A percentile compares a stretch with the other conserved stretches of the same genome.
Evolutionary conservation across 2,329 filamentous ascomycete genomes (phyloP).

Genomic region (Trichophyton mentagrophytes): DNA sequence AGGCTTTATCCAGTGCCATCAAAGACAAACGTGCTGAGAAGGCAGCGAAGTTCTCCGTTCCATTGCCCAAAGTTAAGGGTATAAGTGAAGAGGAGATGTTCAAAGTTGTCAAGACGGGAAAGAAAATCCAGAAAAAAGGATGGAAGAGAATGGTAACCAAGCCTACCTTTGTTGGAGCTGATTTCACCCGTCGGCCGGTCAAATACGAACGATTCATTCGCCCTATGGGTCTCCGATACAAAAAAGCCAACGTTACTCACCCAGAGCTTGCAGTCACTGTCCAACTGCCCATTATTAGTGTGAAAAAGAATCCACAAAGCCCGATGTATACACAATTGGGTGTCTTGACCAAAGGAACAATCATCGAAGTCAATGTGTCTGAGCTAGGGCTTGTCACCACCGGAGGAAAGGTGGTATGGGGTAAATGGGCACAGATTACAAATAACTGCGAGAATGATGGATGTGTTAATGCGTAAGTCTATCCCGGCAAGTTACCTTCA

Average conservation of each 20-base stretch:
- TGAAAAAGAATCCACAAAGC: conserved; percentile 79
- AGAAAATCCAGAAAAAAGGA: conserved; percentile 79
- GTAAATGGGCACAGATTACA: conserved; percentile 61
- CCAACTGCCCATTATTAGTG: conserved; percentile 64
- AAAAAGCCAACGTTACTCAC: conserved; percentile 63
- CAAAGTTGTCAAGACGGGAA: conserved; percentile 88
- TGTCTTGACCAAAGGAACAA: conserved; percentile 72
- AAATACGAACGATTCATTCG: conserved; percentile 58
- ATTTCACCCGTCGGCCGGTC: conserved; percentile 79
- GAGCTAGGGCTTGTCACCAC: conserved; percentile 86
- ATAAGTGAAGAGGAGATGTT: conserved; percentile 98
- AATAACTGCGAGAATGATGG: conserved; percentile 47
- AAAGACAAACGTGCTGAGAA: conserved; percentile 94
- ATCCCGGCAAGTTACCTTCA: not conserved
- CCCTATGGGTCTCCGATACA: conserved; percentile 66
- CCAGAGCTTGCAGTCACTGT: conserved; percentile 77
- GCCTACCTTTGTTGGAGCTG: conserved; percentile 77
- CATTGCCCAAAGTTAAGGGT: conserved; percentile 83
- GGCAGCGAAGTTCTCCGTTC: conserved; percentile 83
- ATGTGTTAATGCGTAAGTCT: conserved; percentile 43
- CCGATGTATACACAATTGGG: conserved; percentile 87
- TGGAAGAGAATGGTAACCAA: conserved; percentile 58
- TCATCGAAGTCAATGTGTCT: conserved; percentile 83
- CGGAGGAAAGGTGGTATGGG: conserved; percentile 88
- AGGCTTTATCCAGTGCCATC: conserved; percentile 71